A percentile compares a stretch with the other conserved stretches of the same genome.
Evolutionary conservation across 768 basidiomycete genomes (phyloP).

Genomic region (Suillus bovinus): DNA sequence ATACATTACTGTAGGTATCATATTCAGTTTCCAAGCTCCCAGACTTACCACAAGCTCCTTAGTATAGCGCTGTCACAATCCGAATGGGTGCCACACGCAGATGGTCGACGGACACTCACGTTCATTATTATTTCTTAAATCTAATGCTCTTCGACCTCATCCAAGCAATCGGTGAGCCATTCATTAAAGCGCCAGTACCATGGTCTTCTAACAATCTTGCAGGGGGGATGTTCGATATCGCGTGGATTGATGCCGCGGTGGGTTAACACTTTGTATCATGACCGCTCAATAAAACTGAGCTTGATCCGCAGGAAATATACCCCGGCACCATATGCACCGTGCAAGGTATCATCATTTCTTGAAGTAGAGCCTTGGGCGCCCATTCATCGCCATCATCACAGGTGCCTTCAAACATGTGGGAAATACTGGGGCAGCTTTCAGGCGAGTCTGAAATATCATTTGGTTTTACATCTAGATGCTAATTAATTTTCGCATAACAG

Average conservation of each 20-base stretch:
- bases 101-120: slow-evolving; percentile 34
- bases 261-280: slow-evolving; percentile 10
- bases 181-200: not conserved
- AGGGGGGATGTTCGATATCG: slow-evolving; percentile 41
- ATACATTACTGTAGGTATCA: slow-evolving; percentile 29
- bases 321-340: slow-evolving; percentile 33
- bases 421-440: slow-evolving; percentile 42
- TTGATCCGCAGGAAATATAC: slow-evolving; percentile 26
- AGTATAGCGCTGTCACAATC: slow-evolving; percentile 31
- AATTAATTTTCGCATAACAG: slow-evolving; percentile 11
- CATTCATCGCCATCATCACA: slow-evolving; percentile 10
- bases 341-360: slow-evolving; percentile 31
- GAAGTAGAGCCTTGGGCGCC: not conserved
- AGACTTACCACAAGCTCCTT: not conserved
- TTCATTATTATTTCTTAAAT: slow-evolving; percentile 36
- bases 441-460: slow-evolving; percentile 20
- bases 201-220: slow-evolving; percentile 4
- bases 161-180: slow-evolving; percentile 32
- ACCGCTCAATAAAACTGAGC: not conserved
- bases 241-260: slow-evolving; percentile 36
- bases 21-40: too few species aligned
- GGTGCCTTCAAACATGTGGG: slow-evolving; percentile 41
- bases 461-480: slow-evolving; percentile 3
- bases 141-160: slow-evolving; percentile 34
- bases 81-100: slow-evolving; percentile 24